Evolutionary conservation across 768 basidiomycete species (phyloP), one percentile per base, ranked within the genome.

Genomic region (Kwoniella heveanensis): DNA sequence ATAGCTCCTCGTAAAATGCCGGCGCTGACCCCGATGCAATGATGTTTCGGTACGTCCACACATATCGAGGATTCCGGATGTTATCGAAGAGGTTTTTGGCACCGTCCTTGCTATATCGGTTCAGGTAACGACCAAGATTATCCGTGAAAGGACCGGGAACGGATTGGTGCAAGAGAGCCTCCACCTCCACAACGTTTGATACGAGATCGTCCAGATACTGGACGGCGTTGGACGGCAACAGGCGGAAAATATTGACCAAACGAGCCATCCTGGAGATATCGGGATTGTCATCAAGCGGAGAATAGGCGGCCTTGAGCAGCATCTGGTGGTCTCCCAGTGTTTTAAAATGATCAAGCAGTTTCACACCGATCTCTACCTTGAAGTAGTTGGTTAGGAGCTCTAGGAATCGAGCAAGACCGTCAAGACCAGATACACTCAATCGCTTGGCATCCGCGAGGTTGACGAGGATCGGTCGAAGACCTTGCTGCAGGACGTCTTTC

Each of bases 361-460:
- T 99, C 79, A 91, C 87, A 0, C 96, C 96, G 64, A 99, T 98
- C 82, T 99, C 96, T 19, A 99, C 95, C 79, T 97, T 98, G 87
- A 99, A 99, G 81, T 99, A 98, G 79, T 97, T 97, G 39, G 93
- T 96, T 59, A 99, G 82, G 7, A 99, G 85, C 78, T 96, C 92
- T 53, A 99, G 83, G 53, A 99, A 85, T 13, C 95, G 88, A 13
- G 94, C 95, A 24, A 99, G 83, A 2, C 96, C 96, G 78, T 99
- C 93, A 3, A 80, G 68, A 10, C 94, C 94, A 4, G 90, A 86
- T 25, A 96, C 90, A 7, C 92, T 93, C 32, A 99, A 85, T 36
- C 92, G 87, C 75, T 94, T 94, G 37, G 94, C 91, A 80, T 98
- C 96, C 1, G 94, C 93, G 25, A 99, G 86, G 76, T 98, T 98